Evolutionary conservation across 805 yeast species (phyloP), one percentile per base, ranked within the genome.

Genomic region (Jamesozyma hellenica): DNA sequence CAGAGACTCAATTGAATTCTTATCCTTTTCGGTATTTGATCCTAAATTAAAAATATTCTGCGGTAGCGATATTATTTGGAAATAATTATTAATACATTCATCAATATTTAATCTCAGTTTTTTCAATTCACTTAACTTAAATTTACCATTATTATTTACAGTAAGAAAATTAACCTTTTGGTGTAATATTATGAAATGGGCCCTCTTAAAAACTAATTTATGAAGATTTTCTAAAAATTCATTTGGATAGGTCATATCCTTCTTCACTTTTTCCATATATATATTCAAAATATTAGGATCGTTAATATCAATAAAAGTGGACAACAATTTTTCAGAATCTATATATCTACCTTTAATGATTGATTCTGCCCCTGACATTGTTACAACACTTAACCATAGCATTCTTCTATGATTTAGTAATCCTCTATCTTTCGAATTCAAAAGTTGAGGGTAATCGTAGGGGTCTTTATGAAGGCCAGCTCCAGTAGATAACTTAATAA

Each of bases 381-480:
- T 46, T 1, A 49, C 42, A 6, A 55, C 48, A 10, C 53, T 47
- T 8, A 56, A 34, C 61, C 61, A 58, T 34, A 57, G 43, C 25
- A 50, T 40, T 34, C 61, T 51, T 41, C 63, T 51, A 34, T 53
- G 53, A 33, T 56, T 57, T 4, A 47, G 23, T 13, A 53, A 29
- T 17, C 52, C 44, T 28, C 44, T 48, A 28, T 48, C 49, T 2
- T n/a, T 16, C 9, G 32, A 12, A 17, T 25, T 28, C 12, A 37
- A 32, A 12, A 56, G 39, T 23, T 51, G 49, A 4, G 47, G 44
- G 31, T 48, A 56, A 23, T 55, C 60, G 3, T 48, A 32, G 2
- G 63, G 61, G 37, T 58, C 62, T 28, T 60, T 45, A 41, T 58
- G 60, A 11, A 60, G 41, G 7, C 64, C 65, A 14, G 58, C 58